Conservation (phyloP, 78 protist genomes). For the Planoprotostelium fungivorum region DNA sequence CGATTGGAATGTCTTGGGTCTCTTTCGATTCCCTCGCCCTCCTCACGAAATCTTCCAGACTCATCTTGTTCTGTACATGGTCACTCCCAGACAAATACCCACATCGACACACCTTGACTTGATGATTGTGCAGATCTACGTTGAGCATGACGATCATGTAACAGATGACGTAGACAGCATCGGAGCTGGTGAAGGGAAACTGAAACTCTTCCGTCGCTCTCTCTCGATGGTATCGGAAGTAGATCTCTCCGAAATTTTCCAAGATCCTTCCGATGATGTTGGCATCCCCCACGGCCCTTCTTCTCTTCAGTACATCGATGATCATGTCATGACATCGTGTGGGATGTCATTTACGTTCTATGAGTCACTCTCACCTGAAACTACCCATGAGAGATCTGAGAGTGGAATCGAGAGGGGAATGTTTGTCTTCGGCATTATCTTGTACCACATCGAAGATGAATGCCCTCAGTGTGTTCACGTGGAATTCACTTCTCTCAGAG, state of each 20-base stretch:
- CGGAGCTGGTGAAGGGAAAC: neutral
- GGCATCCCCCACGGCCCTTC: neutral
- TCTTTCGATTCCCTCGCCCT: neutral
- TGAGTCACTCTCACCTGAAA: neutral
- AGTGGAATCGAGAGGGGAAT: neutral
- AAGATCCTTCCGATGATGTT: neutral
- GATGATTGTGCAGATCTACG: neutral
- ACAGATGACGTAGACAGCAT: neutral
- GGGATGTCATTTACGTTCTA: neutral
- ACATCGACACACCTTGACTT: neutral
- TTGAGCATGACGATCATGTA: neutral
- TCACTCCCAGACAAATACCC: neutral
- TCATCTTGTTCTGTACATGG: neutral
- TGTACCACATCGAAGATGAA: neutral
- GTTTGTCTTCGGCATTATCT: neutral
- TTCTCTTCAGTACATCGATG: too few species aligned
- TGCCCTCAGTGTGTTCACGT: neutral
- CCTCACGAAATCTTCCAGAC: neutral
- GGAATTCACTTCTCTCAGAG: neutral
- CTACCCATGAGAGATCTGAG: neutral
- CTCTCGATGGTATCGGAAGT: neutral
- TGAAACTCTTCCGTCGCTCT: neutral
- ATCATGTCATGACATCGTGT: neutral
- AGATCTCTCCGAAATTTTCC: neutral
- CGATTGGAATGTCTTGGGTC: neutral